These are phyloP conservation scores for Russula sp. DNA, from an alignment of 768 basidiomycete species.

Conservation along the genomic window DNA sequence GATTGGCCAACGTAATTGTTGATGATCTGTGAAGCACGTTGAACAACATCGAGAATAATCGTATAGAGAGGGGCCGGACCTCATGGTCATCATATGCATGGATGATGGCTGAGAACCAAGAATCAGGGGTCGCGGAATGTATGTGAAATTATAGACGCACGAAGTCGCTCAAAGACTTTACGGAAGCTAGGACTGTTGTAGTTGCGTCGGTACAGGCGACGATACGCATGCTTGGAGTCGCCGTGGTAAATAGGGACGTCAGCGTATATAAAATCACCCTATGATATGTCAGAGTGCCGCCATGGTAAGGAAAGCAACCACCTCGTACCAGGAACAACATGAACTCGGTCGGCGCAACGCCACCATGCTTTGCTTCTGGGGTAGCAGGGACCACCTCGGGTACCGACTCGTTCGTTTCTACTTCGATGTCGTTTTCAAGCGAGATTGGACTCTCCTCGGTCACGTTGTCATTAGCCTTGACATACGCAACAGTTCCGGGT, in stretches of 20 bases:
- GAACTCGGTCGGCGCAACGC: slow-evolving; percentile 47
- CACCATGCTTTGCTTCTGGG: slow-evolving; percentile 3
- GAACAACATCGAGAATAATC: not conserved
- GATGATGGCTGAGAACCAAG: slow-evolving; percentile 50
- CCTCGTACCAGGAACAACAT: slow-evolving; percentile 52
- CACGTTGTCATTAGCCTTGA: slow-evolving; percentile 10
- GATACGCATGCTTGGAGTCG: slow-evolving; percentile 55
- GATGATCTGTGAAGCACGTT: slow-evolving; percentile 45
- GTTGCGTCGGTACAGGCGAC: slow-evolving; percentile 63
- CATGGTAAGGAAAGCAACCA: not conserved
- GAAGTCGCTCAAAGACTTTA: slow-evolving; percentile 64
- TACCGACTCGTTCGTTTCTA: slow-evolving; percentile 2
- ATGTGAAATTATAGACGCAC: slow-evolving; percentile 43
- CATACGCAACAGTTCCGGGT: slow-evolving; percentile 10
- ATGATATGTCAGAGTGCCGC: not conserved
- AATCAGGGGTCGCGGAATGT: slow-evolving; percentile 3
- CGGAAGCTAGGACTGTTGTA: slow-evolving; percentile 63
- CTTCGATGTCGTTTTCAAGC: not conserved
- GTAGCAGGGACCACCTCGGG: slow-evolving; percentile 9
- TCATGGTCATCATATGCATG: slow-evolving; percentile 76
- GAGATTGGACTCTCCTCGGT: slow-evolving; percentile 7
- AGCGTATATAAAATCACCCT: slow-evolving; percentile 72
- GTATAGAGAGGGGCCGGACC: slow-evolving; percentile 34
- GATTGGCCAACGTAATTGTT: slow-evolving; percentile 64
- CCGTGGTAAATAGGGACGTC: slow-evolving; percentile 66